Percentiles rank a stretch among this genome's conserved stretches.
Conservation (phyloP, 805 yeast species). For the Nakazawaea molendinolei region DNA sequence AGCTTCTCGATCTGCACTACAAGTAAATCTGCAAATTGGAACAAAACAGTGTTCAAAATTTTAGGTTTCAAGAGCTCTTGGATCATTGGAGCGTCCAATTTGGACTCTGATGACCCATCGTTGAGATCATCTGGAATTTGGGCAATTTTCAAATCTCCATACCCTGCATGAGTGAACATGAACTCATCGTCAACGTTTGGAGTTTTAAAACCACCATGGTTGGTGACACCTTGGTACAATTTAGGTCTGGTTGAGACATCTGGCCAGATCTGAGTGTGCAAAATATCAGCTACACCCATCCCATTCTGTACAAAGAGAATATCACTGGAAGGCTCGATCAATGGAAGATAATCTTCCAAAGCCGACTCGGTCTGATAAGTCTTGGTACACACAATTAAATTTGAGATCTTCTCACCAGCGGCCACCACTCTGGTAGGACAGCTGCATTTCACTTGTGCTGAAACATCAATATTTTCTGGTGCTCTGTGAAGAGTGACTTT, state of each 20-base stretch:
- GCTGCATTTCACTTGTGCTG: constrained; percentile 16
- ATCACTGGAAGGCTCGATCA: constrained; percentile 43
- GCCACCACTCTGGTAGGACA: constrained; percentile 6
- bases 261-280: constrained; percentile 52
- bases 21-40: constrained; percentile 37
- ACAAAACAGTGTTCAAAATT: constrained; percentile 23
- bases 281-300: constrained; percentile 58
- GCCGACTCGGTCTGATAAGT: constrained; percentile 69
- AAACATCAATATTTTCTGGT: constrained; percentile 13
- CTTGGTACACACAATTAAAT: constrained; percentile 69
- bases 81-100: constrained; percentile 17
- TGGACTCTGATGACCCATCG: constrained; percentile 11
- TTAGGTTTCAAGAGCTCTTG: constrained; percentile 20
- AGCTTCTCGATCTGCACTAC: constrained; percentile 68
- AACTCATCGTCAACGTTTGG: constrained; percentile 27
- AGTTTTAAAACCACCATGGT: constrained; percentile 72
- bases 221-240: constrained; percentile 66
- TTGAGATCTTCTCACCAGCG: constrained; percentile 5
- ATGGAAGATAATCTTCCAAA: constrained; percentile 42
- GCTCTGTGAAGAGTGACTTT: constrained; percentile 24
- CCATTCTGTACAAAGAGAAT: constrained; percentile 80
- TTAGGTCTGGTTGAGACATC: constrained; percentile 39
- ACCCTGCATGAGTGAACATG: constrained; percentile 61
- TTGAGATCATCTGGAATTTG: constrained; percentile 37
- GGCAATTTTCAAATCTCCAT: constrained; percentile 56